Base-by-base conservation (phyloP, 257 asterid genomes). In the Dorcoceras hygrometricum region DNA sequence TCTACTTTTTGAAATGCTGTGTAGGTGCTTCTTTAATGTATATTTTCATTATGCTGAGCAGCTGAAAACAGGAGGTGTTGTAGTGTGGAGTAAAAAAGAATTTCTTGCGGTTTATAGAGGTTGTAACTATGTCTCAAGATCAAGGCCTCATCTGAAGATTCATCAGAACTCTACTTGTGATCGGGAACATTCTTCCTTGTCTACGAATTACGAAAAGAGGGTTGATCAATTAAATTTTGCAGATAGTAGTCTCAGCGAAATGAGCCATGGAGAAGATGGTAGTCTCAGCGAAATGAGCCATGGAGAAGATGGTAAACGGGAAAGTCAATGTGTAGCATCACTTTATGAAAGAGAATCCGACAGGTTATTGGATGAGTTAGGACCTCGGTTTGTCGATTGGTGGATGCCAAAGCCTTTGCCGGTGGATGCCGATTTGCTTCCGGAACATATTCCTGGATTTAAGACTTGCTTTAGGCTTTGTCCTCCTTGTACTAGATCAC, bases 331-430 rank as follows among this genome's bases (percentile, higher is more conserved):
- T 57, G 69, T 66, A 50, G 46, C 77, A 57, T 78, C 99, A 27
- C 87, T 93, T 8, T 90, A 82, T 63, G 95, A 83, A 73, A 80
- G 89, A 75, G 99, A 93, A 85, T 76, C 80, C 57, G 95, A 93
- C 82, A 78, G 97, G 75, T 81, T 93, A 63, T 78, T 93, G 85
- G 92, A 90, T 75, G 89, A 86, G 51, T 73, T 93, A 73, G 99
- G 99, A 53, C 97, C 99, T 23, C 97, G 95, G 36, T 93, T 84
- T 80, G 83, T 81, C 68, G 99, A 90, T 76, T 90, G 99, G 99
- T 93, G 99, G 99, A 73, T 77, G 85, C 83, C 69, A 61, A 90
- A 86, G 80, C 97, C 98, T 75, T 74, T 93, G 83, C 99, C 99
- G 0, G 95, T 93, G 63, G 95, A 93, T 69, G 98, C 84, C 19